Evolutionary conservation across 768 basidiomycete genomes (phyloP).

Genomic region (Mycena indigotica): DNA sequence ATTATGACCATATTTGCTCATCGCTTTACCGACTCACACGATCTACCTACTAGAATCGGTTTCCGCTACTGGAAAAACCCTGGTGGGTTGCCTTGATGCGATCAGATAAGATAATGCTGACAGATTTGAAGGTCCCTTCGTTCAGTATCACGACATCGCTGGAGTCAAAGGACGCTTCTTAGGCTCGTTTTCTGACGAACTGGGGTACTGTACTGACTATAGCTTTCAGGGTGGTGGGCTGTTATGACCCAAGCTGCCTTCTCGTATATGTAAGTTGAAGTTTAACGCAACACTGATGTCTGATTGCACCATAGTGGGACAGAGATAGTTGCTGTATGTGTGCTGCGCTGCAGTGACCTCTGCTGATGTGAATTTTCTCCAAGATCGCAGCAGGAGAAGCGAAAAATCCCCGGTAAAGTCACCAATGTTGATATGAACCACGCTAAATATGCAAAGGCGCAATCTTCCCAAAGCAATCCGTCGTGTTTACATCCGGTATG

Average conservation of each 20-base stretch:
- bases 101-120: background rate
- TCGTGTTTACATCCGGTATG: constrained; percentile 68
- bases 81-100: background rate
- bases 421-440: background rate
- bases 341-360: background rate
- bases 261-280: constrained; percentile 49
- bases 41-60: constrained; percentile 35
- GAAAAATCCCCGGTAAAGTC: constrained; percentile 63
- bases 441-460: constrained; percentile 33
- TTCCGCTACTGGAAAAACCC: constrained; percentile 87
- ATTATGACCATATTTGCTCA: too few relatives aligned
- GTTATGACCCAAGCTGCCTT: constrained; percentile 89
- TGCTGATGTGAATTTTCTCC: constrained; percentile 7
- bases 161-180: constrained; percentile 78
- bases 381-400: constrained; percentile 87
- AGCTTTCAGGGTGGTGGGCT: constrained; percentile 33
- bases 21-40: too few relatives aligned
- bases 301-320: constrained; percentile 64
- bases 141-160: constrained; percentile 61
- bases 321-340: constrained; percentile 82
- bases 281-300: background rate
- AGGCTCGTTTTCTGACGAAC: constrained; percentile 43
- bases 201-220: background rate
- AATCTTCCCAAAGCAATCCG: constrained; percentile 66
- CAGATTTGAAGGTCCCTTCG: constrained; percentile 64